phyloP scores from a whole-genome alignment of 179 eudicot genomes.

The Drosera spatulata region DNA sequence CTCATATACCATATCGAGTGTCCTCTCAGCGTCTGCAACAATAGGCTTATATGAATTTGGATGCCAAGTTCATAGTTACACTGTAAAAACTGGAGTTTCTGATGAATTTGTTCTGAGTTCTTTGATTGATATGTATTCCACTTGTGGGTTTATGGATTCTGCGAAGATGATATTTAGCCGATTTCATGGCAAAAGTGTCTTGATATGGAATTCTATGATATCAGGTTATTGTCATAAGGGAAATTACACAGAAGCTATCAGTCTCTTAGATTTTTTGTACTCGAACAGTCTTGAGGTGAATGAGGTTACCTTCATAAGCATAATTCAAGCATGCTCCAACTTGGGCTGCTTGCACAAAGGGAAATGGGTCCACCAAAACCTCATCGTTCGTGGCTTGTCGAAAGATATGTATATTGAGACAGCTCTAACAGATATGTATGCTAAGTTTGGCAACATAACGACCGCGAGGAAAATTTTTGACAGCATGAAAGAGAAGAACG shows the following conservation, averaged over 20 bases:
- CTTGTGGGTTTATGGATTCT: slow-evolving; percentile 29
- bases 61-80: slow-evolving; percentile 34
- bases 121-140: slow-evolving; percentile 41
- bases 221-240: slow-evolving; percentile 50
- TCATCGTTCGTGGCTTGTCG: slow-evolving; percentile 20
- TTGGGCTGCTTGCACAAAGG: slow-evolving; percentile 38
- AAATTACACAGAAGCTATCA: slow-evolving; percentile 22
- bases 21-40: slow-evolving; percentile 36
- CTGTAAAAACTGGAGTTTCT: slow-evolving; percentile 19
- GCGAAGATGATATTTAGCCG: slow-evolving; percentile 22
- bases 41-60: slow-evolving; percentile 25
- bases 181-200: slow-evolving; percentile 15
- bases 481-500: slow-evolving; percentile 28
- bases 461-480: slow-evolving; percentile 40
- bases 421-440: slow-evolving; percentile 45
- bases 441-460: slow-evolving; percentile 47
- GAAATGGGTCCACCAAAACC: slow-evolving; percentile 50
- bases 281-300: slow-evolving; percentile 25
- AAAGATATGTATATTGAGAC: slow-evolving; percentile 36
- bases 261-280: slow-evolving; percentile 39
- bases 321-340: slow-evolving; percentile 53
- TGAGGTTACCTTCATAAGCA: slow-evolving; percentile 38
- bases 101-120: slow-evolving; percentile 48
- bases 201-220: slow-evolving; percentile 56
- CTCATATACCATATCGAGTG: slow-evolving; percentile 37